Percentiles rank a stretch among this genome's conserved stretches.
Evolutionary conservation across 129 eudicot genomes (phyloP).

Genomic region (Logfia minima): DNA sequence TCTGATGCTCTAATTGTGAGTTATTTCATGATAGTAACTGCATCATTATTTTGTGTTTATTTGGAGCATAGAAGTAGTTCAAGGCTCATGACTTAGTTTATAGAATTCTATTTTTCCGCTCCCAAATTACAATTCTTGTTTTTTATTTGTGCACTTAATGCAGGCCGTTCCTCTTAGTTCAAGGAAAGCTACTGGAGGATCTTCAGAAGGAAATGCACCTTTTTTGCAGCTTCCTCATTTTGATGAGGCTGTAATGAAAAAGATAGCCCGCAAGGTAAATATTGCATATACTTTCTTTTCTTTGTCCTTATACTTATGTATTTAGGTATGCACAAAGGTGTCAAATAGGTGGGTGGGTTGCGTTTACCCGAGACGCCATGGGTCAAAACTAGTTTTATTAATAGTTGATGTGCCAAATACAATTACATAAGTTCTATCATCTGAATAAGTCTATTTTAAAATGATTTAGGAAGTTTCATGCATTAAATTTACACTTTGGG

Average conservation of each 20-base stretch:
- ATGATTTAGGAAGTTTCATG: too few species aligned
- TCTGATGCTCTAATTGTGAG: background rate
- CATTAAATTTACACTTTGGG: too few species aligned
- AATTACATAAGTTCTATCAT: too few species aligned
- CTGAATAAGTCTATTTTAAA: too few species aligned
- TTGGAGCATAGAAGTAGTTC: background rate
- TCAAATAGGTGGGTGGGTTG: too few species aligned
- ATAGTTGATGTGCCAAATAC: too few species aligned
- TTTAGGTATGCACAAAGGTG: too few species aligned
- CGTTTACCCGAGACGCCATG: too few species aligned
- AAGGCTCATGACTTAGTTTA: background rate
- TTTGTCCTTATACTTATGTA: too few species aligned
- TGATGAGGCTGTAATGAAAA: constrained; percentile 63
- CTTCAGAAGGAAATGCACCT: constrained; percentile 78
- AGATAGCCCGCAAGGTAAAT: constrained; percentile 75
- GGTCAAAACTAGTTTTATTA: too few species aligned
- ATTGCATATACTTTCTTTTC: too few species aligned
- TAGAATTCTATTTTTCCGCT: constrained; percentile 14
- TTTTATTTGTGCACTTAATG: constrained; percentile 26
- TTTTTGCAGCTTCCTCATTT: constrained; percentile 96
- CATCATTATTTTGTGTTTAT: background rate
- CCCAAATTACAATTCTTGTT: background rate
- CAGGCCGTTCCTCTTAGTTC: constrained; percentile 96
- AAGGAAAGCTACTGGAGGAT: constrained; percentile 74
- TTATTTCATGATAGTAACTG: background rate